These are phyloP conservation scores for Heimioporus sp. DNA, from an alignment of 768 basidiomycete genomes.

Conservation along the genomic window DNA sequence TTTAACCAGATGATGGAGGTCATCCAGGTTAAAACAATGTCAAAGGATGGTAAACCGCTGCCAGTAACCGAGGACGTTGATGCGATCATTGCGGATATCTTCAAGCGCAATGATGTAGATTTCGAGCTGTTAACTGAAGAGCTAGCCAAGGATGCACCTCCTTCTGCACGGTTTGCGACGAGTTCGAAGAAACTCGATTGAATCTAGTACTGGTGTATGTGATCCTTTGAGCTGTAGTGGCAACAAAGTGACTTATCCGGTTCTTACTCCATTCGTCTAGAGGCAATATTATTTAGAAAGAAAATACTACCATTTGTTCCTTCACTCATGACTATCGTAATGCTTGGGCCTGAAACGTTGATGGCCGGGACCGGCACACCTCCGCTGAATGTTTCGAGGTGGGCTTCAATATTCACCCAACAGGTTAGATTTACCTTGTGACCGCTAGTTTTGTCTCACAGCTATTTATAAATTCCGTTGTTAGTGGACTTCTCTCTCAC, in stretches of 20 bases:
- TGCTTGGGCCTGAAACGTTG: no score
- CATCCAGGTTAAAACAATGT: slow-evolving; percentile 29
- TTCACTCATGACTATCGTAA: no score
- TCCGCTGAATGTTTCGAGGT: not conserved
- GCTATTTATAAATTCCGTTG: not conserved
- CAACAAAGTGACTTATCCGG: no score
- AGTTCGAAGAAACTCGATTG: slow-evolving; percentile 30
- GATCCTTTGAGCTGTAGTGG: no score
- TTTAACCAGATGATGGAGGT: slow-evolving; percentile 34
- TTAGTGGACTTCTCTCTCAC: slow-evolving; percentile 3
- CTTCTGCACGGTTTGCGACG: slow-evolving; percentile 20
- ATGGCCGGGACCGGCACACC: no score
- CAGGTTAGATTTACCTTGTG: not conserved
- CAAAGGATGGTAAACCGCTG: slow-evolving; percentile 19
- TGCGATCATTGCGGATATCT: slow-evolving; percentile 30
- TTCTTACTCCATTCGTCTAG: not conserved
- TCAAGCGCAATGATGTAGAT: slow-evolving; percentile 30
- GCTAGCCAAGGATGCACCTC: slow-evolving; percentile 16
- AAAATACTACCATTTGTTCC: not conserved
- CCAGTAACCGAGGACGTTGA: slow-evolving; percentile 31
- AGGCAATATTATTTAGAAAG: not conserved
- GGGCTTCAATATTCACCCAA: not conserved
- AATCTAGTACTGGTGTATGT: slow-evolving; percentile 4
- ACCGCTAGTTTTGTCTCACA: not conserved
- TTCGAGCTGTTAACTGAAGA: slow-evolving; percentile 29